Conservation (phyloP, 768 basidiomycete species). For the Kwoniella shandongensis region DNA sequence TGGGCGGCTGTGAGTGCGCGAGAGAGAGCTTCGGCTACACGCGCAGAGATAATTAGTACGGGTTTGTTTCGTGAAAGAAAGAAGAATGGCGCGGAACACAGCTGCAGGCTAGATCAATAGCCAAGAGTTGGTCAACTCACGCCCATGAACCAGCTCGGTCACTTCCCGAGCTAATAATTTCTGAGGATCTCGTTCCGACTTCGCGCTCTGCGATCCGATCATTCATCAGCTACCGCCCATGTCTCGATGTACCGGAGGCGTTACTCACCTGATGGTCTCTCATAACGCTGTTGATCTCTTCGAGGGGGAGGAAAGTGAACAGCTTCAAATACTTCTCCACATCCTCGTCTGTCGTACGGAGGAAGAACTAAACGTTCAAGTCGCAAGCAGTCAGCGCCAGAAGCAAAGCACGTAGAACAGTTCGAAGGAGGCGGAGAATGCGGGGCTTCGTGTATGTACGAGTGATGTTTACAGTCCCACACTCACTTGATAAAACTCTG, state of each 20-base stretch:
- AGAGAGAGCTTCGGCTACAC: constrained; percentile 55
- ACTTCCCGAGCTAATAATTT: constrained; percentile 62
- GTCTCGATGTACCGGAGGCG: not conserved
- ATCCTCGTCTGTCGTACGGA: constrained; percentile 75
- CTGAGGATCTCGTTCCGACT: constrained; percentile 57
- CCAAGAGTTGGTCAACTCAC: constrained; percentile 52
- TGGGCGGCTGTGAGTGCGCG: constrained; percentile 58
- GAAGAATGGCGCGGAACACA: not conserved
- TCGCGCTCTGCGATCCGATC: constrained; percentile 1
- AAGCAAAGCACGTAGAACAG: too few relatives aligned
- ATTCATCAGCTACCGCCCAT: not conserved
- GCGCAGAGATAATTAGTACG: not conserved
- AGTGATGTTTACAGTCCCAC: too few relatives aligned
- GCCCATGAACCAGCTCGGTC: constrained; percentile 63
- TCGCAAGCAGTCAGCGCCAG: too few relatives aligned
- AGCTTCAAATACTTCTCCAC: constrained; percentile 75
- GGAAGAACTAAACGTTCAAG: constrained; percentile 69
- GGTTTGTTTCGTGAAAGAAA: too few relatives aligned
- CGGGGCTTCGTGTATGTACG: too few relatives aligned
- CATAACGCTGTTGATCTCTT: constrained; percentile 63
- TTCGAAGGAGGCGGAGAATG: too few relatives aligned
- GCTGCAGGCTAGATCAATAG: not conserved
- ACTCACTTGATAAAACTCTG: constrained; percentile 90
- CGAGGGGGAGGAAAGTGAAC: constrained; percentile 71
- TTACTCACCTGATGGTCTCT: constrained; percentile 61